phyloP scores from a whole-genome alignment of 805 yeast genomes.

The Starmerella lactis-condensi region DNA sequence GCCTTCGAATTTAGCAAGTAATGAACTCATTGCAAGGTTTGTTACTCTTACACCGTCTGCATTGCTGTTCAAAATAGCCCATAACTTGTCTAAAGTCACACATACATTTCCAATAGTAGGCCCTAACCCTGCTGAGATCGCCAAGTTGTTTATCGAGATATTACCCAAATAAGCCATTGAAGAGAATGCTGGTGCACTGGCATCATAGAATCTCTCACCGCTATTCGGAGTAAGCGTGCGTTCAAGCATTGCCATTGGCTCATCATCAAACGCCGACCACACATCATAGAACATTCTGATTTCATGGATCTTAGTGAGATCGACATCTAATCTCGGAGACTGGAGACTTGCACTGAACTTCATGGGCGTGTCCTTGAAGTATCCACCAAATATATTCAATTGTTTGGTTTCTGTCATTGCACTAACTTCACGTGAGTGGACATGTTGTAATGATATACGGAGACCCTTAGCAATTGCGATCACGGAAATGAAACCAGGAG shows the following conservation, averaged over 20 bases:
- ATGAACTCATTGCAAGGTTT: neutral
- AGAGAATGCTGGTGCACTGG: neutral
- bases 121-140: constrained; percentile 56
- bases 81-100: constrained; percentile 37
- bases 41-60: neutral
- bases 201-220: neutral
- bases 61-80: neutral
- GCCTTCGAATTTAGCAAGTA: constrained; percentile 35
- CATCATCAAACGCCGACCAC: constrained; percentile 17
- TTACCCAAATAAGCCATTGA: constrained; percentile 54
- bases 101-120: constrained; percentile 56
- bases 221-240: neutral
- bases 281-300: constrained; percentile 40
- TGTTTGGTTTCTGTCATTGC: constrained; percentile 25
- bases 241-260: constrained; percentile 29
- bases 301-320: constrained; percentile 75
- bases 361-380: constrained; percentile 8
- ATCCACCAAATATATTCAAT: constrained; percentile 4
- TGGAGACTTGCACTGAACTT: constrained; percentile 31
- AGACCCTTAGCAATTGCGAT: constrained; percentile 36
- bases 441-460: constrained; percentile 64
- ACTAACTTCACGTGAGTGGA: constrained; percentile 76
- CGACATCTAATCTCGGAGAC: constrained; percentile 38
- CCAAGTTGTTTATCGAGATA: constrained; percentile 34
- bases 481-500: constrained; percentile 21